A percentile compares a stretch with the other conserved stretches of the same genome.
phyloP scores from a whole-genome alignment of 73 alveolate species.

The Paramecium bursaria region DNA sequence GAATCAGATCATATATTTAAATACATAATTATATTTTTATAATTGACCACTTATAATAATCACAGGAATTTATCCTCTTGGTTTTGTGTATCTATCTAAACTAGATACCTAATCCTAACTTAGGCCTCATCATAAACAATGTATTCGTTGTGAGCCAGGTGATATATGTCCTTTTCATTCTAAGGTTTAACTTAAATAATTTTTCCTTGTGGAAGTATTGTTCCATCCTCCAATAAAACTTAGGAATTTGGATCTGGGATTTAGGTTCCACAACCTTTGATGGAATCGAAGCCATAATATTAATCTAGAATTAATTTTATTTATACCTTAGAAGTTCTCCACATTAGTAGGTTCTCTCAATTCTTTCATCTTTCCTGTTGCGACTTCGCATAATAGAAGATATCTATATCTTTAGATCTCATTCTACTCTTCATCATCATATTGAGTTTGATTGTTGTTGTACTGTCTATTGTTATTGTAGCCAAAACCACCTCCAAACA shows the following conservation, averaged over 20 bases:
- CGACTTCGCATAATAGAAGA: constrained; percentile 94
- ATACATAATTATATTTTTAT: no score
- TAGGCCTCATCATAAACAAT: constrained; percentile 89
- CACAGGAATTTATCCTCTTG: constrained; percentile 11
- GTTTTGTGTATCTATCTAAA: constrained; percentile 54
- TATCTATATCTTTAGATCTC: constrained; percentile 68
- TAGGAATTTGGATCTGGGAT: constrained; percentile 91
- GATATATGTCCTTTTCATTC: neutral
- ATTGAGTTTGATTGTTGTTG: no score
- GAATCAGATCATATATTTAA: no score
- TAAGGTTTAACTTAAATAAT: constrained; percentile 58
- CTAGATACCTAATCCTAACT: constrained; percentile 89
- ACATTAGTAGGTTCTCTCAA: constrained; percentile 64
- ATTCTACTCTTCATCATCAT: constrained; percentile 18
- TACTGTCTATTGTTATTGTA: no score
- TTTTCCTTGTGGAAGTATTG: constrained; percentile 90
- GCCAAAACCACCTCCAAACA: no score
- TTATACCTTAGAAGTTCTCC: constrained; percentile 70
- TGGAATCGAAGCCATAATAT: constrained; percentile 71
- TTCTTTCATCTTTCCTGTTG: constrained; percentile 87
- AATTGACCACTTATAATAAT: no score
- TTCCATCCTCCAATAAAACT: constrained; percentile 90
- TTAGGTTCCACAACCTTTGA: constrained; percentile 74
- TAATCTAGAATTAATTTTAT: constrained; percentile 9
- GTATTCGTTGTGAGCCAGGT: constrained; percentile 78